phyloP scores from a whole-genome alignment of 148 eudicot genomes.

The Diospyros kaki region DNA sequence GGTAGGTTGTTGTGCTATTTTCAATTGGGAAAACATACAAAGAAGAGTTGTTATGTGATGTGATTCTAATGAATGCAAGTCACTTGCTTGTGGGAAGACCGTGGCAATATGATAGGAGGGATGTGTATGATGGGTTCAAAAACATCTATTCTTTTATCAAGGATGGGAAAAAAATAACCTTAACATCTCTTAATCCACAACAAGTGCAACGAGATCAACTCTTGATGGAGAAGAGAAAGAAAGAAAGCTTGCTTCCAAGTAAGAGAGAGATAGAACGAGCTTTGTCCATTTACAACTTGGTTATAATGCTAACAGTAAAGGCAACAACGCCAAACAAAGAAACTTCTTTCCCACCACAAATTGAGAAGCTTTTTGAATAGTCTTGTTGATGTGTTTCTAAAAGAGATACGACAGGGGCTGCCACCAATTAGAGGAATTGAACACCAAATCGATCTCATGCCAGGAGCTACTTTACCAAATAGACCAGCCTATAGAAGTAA shows the following conservation, averaged over 20 bases:
- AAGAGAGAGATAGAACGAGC: neutral
- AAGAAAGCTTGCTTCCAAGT: neutral
- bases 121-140: slow-evolving; percentile 10
- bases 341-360: neutral
- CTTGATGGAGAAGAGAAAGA: neutral
- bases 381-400: neutral
- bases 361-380: neutral
- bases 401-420: neutral
- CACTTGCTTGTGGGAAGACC: slow-evolving; percentile 16
- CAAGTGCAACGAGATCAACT: neutral
- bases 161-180: neutral
- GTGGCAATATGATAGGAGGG: slow-evolving; percentile 15
- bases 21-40: slow-evolving; percentile 8
- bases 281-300: neutral
- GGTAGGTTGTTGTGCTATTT: slow-evolving; percentile 3
- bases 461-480: neutral
- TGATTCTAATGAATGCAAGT: slow-evolving; percentile 17
- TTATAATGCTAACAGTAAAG: neutral
- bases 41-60: slow-evolving; percentile 16
- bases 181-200: neutral
- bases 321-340: neutral
- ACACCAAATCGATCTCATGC: neutral
- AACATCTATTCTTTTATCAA: slow-evolving; percentile 12
- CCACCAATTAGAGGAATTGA: neutral
- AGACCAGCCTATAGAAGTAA: slow-evolving; percentile 1